Evolutionary conservation across 192 early-diverging fungal genomes (phyloP).

Genomic region (Mortierella claussenii): DNA sequence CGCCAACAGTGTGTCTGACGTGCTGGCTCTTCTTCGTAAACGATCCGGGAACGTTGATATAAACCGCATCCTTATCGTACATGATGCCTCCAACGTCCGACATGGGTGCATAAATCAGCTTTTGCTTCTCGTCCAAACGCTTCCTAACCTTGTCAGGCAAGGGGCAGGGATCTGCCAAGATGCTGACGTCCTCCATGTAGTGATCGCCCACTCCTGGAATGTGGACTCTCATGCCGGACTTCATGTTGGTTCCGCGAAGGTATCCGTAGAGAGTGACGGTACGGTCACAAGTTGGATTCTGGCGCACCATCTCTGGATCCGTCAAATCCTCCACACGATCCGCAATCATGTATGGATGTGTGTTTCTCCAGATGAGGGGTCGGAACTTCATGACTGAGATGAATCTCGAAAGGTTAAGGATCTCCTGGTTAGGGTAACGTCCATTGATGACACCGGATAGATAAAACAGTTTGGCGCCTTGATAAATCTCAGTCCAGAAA

Average conservation of each 20-base stretch:
- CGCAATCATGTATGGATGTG: conserved; percentile 97
- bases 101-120: conserved; percentile 98
- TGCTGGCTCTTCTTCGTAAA: conserved; percentile 71
- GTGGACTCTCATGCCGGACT: conserved; percentile 87
- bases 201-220: conserved; percentile 97
- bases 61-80: conserved; percentile 99
- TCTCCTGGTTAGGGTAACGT: conserved; percentile 91
- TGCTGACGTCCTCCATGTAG: conserved; percentile 75
- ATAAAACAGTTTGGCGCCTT: conserved; percentile 99
- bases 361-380: conserved; percentile 95
- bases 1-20: conserved; percentile 50
- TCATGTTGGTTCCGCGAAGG: conserved; percentile 94
- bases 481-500: conserved; percentile 99
- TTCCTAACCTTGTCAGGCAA: conserved; percentile 93
- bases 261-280: conserved; percentile 96
- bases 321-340: conserved; percentile 98
- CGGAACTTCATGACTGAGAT: conserved; percentile 99
- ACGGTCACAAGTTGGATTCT: conserved; percentile 88
- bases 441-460: conserved; percentile 97
- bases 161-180: conserved; percentile 95
- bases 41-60: conserved; percentile 93
- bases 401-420: conserved; percentile 94
- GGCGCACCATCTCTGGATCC: conserved; percentile 84
- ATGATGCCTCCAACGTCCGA: conserved; percentile 97
- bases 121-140: conserved; percentile 91